Conservation (phyloP, 495 filamentous ascomycete genomes). For the Penicillium bovifimosum region DNA sequence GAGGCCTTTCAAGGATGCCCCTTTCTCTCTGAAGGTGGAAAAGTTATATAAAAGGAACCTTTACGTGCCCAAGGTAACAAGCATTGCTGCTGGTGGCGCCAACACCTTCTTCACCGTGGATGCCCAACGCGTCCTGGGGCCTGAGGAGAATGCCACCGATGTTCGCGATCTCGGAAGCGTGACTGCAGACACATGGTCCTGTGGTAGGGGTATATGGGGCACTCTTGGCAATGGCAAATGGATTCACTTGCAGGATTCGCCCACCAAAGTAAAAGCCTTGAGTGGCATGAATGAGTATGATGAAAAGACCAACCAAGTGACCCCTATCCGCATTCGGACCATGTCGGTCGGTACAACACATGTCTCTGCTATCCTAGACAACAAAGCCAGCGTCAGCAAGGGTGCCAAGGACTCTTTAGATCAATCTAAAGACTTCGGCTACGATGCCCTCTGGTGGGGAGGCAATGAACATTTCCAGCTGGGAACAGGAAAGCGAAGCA, state of each 20-base stretch:
- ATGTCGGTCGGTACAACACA: constrained; percentile 76
- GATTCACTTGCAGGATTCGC: constrained; percentile 77
- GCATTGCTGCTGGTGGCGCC: constrained; percentile 74
- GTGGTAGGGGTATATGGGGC: constrained; percentile 79
- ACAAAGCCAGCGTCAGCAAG: constrained; percentile 56
- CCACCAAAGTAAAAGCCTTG: constrained; percentile 76
- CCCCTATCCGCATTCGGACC: constrained; percentile 70
- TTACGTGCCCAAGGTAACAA: constrained; percentile 56
- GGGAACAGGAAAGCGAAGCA: constrained; percentile 84
- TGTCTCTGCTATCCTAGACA: constrained; percentile 72
- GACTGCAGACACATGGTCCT: constrained; percentile 76
- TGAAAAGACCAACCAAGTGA: constrained; percentile 56
- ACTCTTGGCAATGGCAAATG: constrained; percentile 80
- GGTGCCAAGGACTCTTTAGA: constrained; percentile 42
- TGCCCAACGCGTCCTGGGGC: constrained; percentile 51
- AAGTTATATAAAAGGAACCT: constrained; percentile 63
- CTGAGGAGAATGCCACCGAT: constrained; percentile 35
- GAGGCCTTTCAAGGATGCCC: constrained; percentile 58
- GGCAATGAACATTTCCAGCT: constrained; percentile 91
- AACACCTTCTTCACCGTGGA: constrained; percentile 87
- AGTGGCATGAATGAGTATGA: constrained; percentile 82
- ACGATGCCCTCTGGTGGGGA: constrained; percentile 87
- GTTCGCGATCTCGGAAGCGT: constrained; percentile 45
- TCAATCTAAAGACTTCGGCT: constrained; percentile 64
- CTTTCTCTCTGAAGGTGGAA: constrained; percentile 60